Conservation (phyloP, 2,329 filamentous ascomycete species). For the Xylariaceae sp. region DNA sequence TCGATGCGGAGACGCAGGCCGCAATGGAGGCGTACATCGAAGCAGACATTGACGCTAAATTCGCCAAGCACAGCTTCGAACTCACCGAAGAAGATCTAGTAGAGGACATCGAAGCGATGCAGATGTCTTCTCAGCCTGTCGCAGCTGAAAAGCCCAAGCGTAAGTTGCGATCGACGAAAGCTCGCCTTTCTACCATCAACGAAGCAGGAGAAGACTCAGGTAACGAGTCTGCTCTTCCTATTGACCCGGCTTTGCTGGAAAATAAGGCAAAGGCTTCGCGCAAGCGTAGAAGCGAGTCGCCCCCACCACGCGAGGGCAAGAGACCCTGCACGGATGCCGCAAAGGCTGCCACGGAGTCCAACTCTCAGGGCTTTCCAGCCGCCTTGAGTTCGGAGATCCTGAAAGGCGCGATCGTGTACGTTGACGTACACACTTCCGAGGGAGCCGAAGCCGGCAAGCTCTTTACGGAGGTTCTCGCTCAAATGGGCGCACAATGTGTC, state of each 20-base stretch:
- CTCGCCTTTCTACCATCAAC: slow-evolving; percentile 2
- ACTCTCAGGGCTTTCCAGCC: slow-evolving; percentile 49
- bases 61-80: slow-evolving; percentile 39
- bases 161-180: slow-evolving; percentile 21
- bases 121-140: slow-evolving; percentile 44
- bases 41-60: slow-evolving; percentile 35
- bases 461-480: slow-evolving; percentile 70
- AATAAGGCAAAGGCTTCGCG: slow-evolving; percentile 58
- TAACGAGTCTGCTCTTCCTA: slow-evolving; percentile 58
- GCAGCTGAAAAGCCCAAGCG: neutral
- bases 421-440: slow-evolving; percentile 78
- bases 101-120: slow-evolving; percentile 53
- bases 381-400: slow-evolving; percentile 52
- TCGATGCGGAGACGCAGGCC: slow-evolving; percentile 29
- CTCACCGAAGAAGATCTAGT: slow-evolving; percentile 53
- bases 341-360: slow-evolving; percentile 41
- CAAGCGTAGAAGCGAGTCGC: slow-evolving; percentile 59
- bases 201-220: slow-evolving; percentile 43
- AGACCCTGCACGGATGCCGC: slow-evolving; percentile 49
- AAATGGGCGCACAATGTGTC: slow-evolving; percentile 77
- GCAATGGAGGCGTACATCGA: slow-evolving; percentile 26
- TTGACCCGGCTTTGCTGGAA: slow-evolving; percentile 44
- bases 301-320: slow-evolving; percentile 40
- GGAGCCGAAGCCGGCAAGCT: slow-evolving; percentile 76
- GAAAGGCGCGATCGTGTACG: slow-evolving; percentile 69